These are phyloP conservation scores for Alternaria sp. DNA, from an alignment of 2,329 filamentous ascomycete genomes.

Conservation along the genomic window DNA sequence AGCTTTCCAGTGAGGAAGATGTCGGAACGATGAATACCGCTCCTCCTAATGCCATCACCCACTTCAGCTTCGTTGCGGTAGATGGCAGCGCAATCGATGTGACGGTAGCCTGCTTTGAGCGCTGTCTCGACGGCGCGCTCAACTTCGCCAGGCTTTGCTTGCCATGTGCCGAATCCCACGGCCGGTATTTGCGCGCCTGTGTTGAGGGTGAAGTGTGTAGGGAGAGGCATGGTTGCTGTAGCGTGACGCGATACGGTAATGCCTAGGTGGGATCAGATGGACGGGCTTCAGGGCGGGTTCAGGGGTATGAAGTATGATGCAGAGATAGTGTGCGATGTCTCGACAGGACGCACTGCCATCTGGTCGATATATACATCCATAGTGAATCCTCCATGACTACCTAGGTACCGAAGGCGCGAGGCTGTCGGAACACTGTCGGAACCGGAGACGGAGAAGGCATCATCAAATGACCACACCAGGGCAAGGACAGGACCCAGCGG, in stretches of 20 bases:
- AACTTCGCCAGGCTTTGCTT: constrained; percentile 67
- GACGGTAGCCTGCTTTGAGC: constrained; percentile 70
- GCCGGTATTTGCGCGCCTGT: constrained; percentile 77
- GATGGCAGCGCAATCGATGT: constrained; percentile 75
- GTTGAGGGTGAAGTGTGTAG: constrained; percentile 59
- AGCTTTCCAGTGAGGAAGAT: constrained; percentile 82
- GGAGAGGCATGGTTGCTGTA: constrained; percentile 21
- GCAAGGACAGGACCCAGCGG: not conserved
- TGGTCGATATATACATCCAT: not conserved
- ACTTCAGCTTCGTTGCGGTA: constrained; percentile 80
- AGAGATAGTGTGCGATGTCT: not conserved
- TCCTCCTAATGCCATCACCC: constrained; percentile 71
- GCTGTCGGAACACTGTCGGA: not conserved
- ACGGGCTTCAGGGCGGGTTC: not conserved
- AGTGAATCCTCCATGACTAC: not conserved
- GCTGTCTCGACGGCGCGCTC: constrained; percentile 70
- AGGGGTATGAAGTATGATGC: not conserved
- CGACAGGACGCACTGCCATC: not conserved
- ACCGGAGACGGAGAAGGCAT: not conserved
- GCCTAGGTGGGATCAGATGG: not conserved
- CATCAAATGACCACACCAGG: not conserved
- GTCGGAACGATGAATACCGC: constrained; percentile 66
- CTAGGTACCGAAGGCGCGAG: not conserved
- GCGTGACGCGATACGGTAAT: not conserved
- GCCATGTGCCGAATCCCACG: constrained; percentile 79